Percentiles rank a stretch among this genome's conserved stretches.
Evolutionary conservation across 306 rosid species (phyloP).

Genomic region (Notholithocarpus densiflorus): DNA sequence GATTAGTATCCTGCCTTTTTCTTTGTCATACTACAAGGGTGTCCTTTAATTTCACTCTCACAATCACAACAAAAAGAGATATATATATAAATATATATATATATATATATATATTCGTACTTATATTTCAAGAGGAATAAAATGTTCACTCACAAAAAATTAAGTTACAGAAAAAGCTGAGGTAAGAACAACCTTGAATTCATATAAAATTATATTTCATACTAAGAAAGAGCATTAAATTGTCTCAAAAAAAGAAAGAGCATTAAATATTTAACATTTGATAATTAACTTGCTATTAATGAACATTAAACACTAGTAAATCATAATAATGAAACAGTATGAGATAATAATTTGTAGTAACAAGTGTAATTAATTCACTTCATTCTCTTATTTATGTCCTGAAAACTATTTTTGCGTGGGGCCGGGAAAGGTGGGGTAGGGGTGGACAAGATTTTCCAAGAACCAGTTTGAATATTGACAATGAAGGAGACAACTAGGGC

Average conservation of each 20-base stretch:
- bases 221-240: background rate
- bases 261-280: background rate
- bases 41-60: background rate
- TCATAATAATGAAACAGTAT: background rate
- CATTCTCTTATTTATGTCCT: background rate
- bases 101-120: no score
- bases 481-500: background rate
- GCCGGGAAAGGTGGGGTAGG: no score
- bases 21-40: conserved; percentile 17
- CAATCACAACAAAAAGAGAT: background rate
- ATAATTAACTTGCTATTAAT: background rate
- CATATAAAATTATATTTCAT: background rate
- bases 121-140: background rate
- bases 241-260: no score
- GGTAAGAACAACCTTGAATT: background rate
- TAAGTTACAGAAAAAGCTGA: no score
- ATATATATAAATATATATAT: no score
- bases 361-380: background rate
- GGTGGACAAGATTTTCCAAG: background rate
- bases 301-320: background rate
- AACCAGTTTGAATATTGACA: background rate
- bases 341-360: background rate
- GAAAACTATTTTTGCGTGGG: background rate
- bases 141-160: background rate
- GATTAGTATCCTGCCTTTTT: conserved; percentile 29